These are phyloP conservation scores for Colletotrichum sp. DNA, from an alignment of 2,329 filamentous ascomycete species.

Conservation along the genomic window DNA sequence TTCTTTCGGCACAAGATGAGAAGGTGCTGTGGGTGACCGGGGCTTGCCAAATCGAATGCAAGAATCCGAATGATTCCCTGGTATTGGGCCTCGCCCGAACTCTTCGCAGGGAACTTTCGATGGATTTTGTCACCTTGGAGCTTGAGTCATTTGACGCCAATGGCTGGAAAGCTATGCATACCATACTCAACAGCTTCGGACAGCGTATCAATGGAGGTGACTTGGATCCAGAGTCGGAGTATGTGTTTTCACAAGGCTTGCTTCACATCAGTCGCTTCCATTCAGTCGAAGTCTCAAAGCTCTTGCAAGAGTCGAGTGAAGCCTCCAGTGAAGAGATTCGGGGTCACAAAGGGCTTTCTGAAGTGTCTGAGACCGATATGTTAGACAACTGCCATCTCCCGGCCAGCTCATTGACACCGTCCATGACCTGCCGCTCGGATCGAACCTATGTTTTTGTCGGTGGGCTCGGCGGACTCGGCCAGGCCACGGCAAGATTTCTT, in stretches of 20 bases:
- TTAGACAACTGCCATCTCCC: background rate
- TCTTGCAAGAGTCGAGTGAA: background rate
- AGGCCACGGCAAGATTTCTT: conserved; percentile 31
- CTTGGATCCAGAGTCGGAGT: conserved; percentile 33
- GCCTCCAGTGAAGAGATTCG: background rate
- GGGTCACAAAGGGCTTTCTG: background rate
- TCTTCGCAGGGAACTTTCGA: conserved; percentile 30
- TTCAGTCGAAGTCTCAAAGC: background rate
- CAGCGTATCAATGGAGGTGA: background rate
- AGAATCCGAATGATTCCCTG: conserved; percentile 29
- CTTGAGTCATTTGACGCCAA: conserved; percentile 22
- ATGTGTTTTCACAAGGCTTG: conserved; percentile 28
- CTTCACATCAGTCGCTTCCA: conserved; percentile 28
- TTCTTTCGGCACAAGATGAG: conserved; percentile 4
- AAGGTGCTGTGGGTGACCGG: conserved; percentile 36
- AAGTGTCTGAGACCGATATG: rapidly evolving
- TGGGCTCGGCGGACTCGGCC: conserved; percentile 35
- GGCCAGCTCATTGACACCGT: background rate
- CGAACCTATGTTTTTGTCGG: conserved; percentile 33
- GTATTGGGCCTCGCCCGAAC: conserved; percentile 32
- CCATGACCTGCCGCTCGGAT: background rate
- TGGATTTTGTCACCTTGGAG: conserved; percentile 34
- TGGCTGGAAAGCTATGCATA: background rate
- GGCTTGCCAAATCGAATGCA: conserved; percentile 27
- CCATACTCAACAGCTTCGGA: background rate